phyloP scores from a whole-genome alignment of 139 green algal species.

The Zygnema cylindricum region DNA sequence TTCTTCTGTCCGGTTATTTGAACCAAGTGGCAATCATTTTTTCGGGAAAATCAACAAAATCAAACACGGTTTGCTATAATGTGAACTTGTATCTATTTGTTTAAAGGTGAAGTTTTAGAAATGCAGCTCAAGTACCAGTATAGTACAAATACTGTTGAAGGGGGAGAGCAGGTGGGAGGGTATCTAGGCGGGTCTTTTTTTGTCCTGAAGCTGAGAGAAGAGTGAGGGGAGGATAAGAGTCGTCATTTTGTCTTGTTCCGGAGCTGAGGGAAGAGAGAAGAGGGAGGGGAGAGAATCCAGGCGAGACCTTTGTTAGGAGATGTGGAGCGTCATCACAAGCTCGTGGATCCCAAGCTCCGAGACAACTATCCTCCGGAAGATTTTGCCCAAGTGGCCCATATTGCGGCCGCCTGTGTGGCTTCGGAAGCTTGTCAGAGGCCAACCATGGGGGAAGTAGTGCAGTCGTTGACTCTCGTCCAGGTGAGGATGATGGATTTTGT shows the following conservation, averaged over 20 bases:
- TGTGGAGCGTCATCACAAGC: slow-evolving; percentile 7
- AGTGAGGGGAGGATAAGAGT: too few relatives aligned
- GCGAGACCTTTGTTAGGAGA: slow-evolving; percentile 25
- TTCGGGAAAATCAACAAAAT: too few relatives aligned
- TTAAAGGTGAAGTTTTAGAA: too few relatives aligned
- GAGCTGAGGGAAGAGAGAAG: neutral
- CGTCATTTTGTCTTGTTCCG: too few relatives aligned
- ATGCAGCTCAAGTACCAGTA: too few relatives aligned
- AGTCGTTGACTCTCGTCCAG: slow-evolving; percentile 52
- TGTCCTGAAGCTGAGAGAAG: neutral
- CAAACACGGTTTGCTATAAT: too few relatives aligned
- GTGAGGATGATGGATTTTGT: too few relatives aligned
- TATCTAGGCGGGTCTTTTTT: neutral
- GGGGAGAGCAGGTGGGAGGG: neutral
- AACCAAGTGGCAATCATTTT: too few relatives aligned
- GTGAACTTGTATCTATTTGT: too few relatives aligned
- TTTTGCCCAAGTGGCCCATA: slow-evolving; percentile 38
- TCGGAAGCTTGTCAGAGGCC: slow-evolving; percentile 30
- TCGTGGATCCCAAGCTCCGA: slow-evolving; percentile 39
- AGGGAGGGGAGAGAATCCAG: neutral
- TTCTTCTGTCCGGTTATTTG: too few relatives aligned
- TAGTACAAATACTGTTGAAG: too few relatives aligned
- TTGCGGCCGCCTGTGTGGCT: slow-evolving; percentile 38
- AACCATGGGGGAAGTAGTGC: slow-evolving; percentile 55
- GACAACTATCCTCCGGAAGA: slow-evolving; percentile 21